Conservation (phyloP, 805 yeast genomes). For the Yarrowia sp. region DNA sequence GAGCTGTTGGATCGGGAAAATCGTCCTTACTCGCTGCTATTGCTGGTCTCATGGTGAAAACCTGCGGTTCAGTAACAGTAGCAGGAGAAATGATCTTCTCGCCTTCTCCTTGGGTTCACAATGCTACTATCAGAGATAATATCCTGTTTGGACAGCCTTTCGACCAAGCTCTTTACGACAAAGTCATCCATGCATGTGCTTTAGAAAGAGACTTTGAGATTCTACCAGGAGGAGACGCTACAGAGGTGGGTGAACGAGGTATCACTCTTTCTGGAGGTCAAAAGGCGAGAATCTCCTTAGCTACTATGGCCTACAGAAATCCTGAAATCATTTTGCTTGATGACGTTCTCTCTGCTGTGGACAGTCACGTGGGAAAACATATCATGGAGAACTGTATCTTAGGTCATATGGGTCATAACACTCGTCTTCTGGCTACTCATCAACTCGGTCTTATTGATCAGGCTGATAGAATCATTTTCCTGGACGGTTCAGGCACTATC, state of each 20-base stretch:
- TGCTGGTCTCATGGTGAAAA: slow-evolving; percentile 61
- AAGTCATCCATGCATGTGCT: slow-evolving; percentile 60
- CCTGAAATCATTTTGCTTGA: slow-evolving; percentile 65
- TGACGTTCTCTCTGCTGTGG: slow-evolving; percentile 80
- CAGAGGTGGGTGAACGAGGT: slow-evolving; percentile 83
- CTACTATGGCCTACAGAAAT: slow-evolving; percentile 69
- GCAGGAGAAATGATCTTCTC: slow-evolving; percentile 50
- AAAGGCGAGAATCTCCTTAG: slow-evolving; percentile 74
- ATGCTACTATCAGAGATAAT: slow-evolving; percentile 67
- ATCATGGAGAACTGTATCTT: slow-evolving; percentile 65
- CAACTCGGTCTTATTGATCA: slow-evolving; percentile 61
- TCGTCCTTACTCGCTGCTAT: slow-evolving; percentile 62
- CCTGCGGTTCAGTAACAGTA: slow-evolving; percentile 47
- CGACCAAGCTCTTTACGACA: slow-evolving; percentile 49
- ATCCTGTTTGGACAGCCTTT: slow-evolving; percentile 62
- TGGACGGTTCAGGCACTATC: slow-evolving; percentile 59
- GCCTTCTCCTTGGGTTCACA: slow-evolving; percentile 73
- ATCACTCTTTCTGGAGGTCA: slow-evolving; percentile 83
- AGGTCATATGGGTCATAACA: slow-evolving; percentile 52
- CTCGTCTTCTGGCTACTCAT: slow-evolving; percentile 71
- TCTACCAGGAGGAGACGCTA: slow-evolving; percentile 67
- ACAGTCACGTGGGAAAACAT: slow-evolving; percentile 75
- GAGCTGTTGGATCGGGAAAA: slow-evolving; percentile 72
- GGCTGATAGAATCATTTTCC: slow-evolving; percentile 63
- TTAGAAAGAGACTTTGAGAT: slow-evolving; percentile 59